Base-by-base conservation (phyloP, 495 filamentous ascomycete genomes). In the Aspergillus sclerotioniger region DNA sequence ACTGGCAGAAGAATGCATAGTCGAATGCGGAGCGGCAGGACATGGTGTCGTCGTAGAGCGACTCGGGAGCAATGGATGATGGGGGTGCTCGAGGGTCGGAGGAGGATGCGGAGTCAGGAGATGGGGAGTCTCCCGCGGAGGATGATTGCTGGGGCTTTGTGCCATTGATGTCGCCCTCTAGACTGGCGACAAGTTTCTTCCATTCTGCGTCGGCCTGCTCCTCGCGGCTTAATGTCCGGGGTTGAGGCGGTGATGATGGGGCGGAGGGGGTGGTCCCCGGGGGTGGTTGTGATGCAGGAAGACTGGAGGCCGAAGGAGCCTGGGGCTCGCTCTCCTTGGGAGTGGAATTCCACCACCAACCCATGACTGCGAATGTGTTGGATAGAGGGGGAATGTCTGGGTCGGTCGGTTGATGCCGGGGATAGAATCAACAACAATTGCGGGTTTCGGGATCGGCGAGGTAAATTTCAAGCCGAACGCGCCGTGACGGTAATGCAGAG, bases 1-100 rank as follows among this genome's bases (percentile, higher is more conserved):
- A 92, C 66, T 94, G 89, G 81, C 94, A 98, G 83, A 96, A 90
- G 82, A 90, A 98, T 51, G 95, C 92, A 51, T 83, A 80, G 79
- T 98, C 94, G 80, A 98, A 98, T 67, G 90, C 87, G 50, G 84
- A 75, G 54, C 90, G 85, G 80, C 94, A 98, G 68, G 89, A 93
- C 85, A 97, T 91, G 58, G 76, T 86, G 41, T 83, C 85, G 1
- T 90, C 87, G 60, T 92, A 89, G 54, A 88, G 79, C 58, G 86
- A 82, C 35, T 87, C 82, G 63, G 82, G 76, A 39, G 78, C 70
- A 68, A 84, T 83, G 49, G 72, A 70, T 53, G 71, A 64, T 33
- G 69, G 59, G 12, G 67, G 47, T 61, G 63, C 60, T 44, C 62
- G 48, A 20, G 61, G 45, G 37, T 32, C 44, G 19, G 54, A 20